A percentile compares a stretch with the other conserved stretches of the same genome.
Conservation (phyloP, 768 basidiomycete genomes). For the Ramaria sp. region DNA sequence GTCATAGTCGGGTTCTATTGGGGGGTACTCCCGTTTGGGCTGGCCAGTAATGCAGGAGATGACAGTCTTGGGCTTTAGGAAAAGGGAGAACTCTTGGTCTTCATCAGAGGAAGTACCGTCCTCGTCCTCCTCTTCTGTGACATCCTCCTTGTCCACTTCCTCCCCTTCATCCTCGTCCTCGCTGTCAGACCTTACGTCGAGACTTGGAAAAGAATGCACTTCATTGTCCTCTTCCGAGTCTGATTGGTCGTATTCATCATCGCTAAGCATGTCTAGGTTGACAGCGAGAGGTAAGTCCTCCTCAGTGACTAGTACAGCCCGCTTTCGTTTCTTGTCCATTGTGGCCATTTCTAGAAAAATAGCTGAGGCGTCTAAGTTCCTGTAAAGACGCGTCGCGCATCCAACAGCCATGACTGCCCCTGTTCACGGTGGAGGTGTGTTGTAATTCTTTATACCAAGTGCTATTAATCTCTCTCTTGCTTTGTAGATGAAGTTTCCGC, state of each 20-base stretch:
- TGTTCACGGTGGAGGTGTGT: constrained; percentile 66
- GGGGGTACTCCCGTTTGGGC: constrained; percentile 73
- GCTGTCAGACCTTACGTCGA: constrained; percentile 30
- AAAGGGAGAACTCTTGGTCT: constrained; percentile 35
- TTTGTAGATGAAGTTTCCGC: constrained; percentile 89
- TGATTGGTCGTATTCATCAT: constrained; percentile 34
- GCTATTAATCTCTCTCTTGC: background rate
- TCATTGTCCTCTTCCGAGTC: constrained; percentile 39
- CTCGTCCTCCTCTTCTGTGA: constrained; percentile 23
- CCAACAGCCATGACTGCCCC: constrained; percentile 23
- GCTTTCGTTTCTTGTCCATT: constrained; percentile 48
- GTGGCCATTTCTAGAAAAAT: constrained; percentile 4
- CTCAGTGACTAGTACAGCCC: constrained; percentile 28
- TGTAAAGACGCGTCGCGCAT: constrained; percentile 10
- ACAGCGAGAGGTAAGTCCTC: constrained; percentile 29
- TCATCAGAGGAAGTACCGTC: constrained; percentile 28
- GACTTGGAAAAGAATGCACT: constrained; percentile 63
- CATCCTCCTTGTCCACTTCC: constrained; percentile 26
- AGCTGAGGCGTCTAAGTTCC: constrained; percentile 3
- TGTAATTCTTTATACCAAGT: background rate
- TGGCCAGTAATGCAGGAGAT: constrained; percentile 78
- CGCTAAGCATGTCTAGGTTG: constrained; percentile 62
- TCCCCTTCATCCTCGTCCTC: constrained; percentile 26
- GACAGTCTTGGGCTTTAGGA: constrained; percentile 56
- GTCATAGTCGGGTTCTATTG: constrained; percentile 85